Conservation (phyloP, 108 stramenopile species). For the Skeletonema marinoi region DNA sequence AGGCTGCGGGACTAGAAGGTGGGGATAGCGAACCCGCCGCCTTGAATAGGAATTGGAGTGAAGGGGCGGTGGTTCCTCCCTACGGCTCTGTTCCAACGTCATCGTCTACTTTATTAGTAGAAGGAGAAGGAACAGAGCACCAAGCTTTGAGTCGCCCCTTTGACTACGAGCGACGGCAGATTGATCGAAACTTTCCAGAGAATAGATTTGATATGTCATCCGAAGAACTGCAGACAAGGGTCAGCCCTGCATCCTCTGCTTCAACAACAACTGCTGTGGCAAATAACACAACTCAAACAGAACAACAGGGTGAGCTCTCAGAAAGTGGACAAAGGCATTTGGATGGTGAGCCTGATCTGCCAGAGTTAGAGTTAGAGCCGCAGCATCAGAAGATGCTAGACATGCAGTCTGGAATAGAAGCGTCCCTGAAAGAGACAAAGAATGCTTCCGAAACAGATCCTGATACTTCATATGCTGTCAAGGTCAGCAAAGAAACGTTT, state of each 20-base stretch:
- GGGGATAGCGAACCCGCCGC: neutral
- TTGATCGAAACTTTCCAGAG: no score
- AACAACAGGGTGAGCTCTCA: no score
- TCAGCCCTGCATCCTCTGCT: no score
- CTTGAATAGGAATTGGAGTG: neutral
- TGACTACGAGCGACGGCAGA: neutral
- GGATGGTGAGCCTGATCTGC: neutral
- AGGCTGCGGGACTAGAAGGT: no score
- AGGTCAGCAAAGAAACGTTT: neutral
- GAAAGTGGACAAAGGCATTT: no score
- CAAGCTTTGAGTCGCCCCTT: neutral
- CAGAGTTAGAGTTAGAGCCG: neutral
- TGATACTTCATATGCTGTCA: neutral
- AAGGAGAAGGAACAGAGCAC: neutral
- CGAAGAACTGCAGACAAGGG: no score
- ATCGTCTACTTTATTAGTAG: neutral
- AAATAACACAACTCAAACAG: no score
- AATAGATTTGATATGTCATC: no score
- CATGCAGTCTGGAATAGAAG: neutral
- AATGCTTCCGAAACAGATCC: neutral
- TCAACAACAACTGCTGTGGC: no score
- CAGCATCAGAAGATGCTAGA: neutral
- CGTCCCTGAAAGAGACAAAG: neutral
- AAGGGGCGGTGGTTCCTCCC: neutral
- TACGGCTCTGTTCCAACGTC: neutral